Evolutionary conservation across 306 rosid species (phyloP).

Genomic region (Trifolium repens): DNA sequence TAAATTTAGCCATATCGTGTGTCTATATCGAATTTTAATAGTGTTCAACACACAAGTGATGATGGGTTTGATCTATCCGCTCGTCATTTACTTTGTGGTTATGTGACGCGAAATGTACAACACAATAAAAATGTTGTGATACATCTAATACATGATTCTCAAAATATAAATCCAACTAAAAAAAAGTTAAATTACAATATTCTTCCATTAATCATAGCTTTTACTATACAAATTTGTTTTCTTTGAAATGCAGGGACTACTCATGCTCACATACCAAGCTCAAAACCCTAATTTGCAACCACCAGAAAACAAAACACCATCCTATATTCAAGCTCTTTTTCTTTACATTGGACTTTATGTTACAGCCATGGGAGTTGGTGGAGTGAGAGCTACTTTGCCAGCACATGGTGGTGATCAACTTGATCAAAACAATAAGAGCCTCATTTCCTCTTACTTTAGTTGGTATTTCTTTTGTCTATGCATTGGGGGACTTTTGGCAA

Average conservation of each 20-base stretch:
- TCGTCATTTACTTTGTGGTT: too few relatives aligned
- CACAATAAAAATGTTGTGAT: too few relatives aligned
- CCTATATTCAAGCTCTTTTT: constrained; percentile 24
- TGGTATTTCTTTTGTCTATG: constrained; percentile 51
- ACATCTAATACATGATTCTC: not conserved
- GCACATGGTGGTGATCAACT: constrained; percentile 61
- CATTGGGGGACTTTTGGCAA: constrained; percentile 40
- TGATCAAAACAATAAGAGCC: constrained; percentile 39
- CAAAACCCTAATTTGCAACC: constrained; percentile 14
- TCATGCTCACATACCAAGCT: constrained; percentile 49
- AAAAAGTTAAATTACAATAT: too few relatives aligned
- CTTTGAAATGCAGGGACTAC: constrained; percentile 32
- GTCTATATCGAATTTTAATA: not conserved
- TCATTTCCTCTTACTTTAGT: constrained; percentile 51
- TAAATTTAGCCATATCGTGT: not conserved
- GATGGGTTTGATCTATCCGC: too few relatives aligned
- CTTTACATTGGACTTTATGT: constrained; percentile 44
- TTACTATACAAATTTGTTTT: too few relatives aligned
- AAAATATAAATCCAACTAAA: not conserved
- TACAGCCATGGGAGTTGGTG: constrained; percentile 45
- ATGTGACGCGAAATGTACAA: too few relatives aligned
- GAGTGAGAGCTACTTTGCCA: constrained; percentile 46
- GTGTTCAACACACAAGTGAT: not conserved
- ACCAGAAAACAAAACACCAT: constrained; percentile 19
- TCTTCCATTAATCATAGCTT: not conserved